Evolutionary conservation across 352 stramenopile genomes (phyloP).

Genomic region (Phytophthora pinifolia): DNA sequence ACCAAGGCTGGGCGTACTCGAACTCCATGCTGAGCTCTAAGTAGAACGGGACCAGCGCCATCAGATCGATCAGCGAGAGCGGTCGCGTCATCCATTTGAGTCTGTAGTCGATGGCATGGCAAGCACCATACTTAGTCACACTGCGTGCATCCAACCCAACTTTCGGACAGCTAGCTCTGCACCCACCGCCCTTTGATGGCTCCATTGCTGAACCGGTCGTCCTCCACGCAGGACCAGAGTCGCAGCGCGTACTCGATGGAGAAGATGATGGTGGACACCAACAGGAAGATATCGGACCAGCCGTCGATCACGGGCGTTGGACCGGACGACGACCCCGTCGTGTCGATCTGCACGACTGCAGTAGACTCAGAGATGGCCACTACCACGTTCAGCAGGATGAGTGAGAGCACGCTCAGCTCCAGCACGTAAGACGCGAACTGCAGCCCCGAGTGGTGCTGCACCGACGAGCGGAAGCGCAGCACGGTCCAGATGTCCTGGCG

Average conservation of each 20-base stretch:
- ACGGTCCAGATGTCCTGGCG: slow-evolving; percentile 59
- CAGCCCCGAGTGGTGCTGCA: slow-evolving; percentile 42
- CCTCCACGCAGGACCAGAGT: slow-evolving; percentile 64
- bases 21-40: slow-evolving; percentile 53
- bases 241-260: slow-evolving; percentile 60
- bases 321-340: slow-evolving; percentile 6
- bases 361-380: slow-evolving; percentile 54
- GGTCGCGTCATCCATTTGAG: slow-evolving; percentile 59
- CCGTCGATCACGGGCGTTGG: slow-evolving; percentile 13
- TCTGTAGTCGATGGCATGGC: slow-evolving; percentile 16
- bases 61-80: slow-evolving; percentile 59
- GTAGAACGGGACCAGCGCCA: slow-evolving; percentile 60
- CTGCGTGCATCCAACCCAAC: neutral
- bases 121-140: neutral
- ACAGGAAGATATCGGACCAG: slow-evolving; percentile 52
- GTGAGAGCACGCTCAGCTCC: slow-evolving; percentile 48
- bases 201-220: slow-evolving; percentile 43
- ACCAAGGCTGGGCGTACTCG: slow-evolving; percentile 28
- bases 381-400: slow-evolving; percentile 65
- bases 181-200: slow-evolving; percentile 39
- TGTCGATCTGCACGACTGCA: slow-evolving; percentile 13
- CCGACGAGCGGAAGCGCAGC: slow-evolving; percentile 54
- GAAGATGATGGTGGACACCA: slow-evolving; percentile 60
- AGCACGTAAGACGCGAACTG: slow-evolving; percentile 56
- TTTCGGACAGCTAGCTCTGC: too few relatives aligned